Percentiles rank a stretch among this genome's conserved stretches.
phyloP scores from a whole-genome alignment of 768 basidiomycete genomes.

The Boletus edulis region DNA sequence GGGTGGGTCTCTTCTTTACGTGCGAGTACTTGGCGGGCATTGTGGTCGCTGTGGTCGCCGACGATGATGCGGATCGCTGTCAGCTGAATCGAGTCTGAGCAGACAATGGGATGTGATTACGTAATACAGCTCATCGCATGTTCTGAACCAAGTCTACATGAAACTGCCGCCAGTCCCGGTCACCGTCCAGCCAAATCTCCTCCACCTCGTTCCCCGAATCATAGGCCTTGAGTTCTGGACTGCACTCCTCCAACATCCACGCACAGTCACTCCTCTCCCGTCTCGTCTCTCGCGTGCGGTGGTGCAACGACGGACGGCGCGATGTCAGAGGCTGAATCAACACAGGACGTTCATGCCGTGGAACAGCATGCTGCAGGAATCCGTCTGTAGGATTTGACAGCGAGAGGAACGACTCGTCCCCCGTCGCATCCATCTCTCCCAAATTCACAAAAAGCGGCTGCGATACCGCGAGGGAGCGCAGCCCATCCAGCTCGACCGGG shows the following conservation, averaged over 20 bases:
- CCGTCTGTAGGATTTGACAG: constrained; percentile 34
- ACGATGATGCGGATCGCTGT: background rate
- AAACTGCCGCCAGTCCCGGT: constrained; percentile 52
- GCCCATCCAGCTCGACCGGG: constrained; percentile 35
- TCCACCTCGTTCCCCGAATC: constrained; percentile 34
- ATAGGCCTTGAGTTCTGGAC: constrained; percentile 21
- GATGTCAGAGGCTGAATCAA: constrained; percentile 35
- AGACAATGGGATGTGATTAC: constrained; percentile 19
- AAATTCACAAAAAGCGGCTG: constrained; percentile 45
- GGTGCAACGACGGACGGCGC: constrained; percentile 27
- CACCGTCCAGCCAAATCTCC: constrained; percentile 20
- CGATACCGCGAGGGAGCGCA: constrained; percentile 39
- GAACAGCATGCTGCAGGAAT: constrained; percentile 18
- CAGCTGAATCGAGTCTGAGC: constrained; percentile 1
- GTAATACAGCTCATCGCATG: constrained; percentile 14
- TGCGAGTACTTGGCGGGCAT: constrained; percentile 78
- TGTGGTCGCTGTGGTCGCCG: constrained; percentile 20
- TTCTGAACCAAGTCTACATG: constrained; percentile 42
- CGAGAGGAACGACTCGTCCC: constrained; percentile 44
- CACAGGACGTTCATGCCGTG: constrained; percentile 27
- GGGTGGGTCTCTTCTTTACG: constrained; percentile 61
- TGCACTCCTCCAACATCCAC: constrained; percentile 42
- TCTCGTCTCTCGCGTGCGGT: constrained; percentile 9
- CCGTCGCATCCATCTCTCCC: constrained; percentile 31
- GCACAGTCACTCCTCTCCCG: constrained; percentile 31